These are phyloP conservation scores for Nasturtium officinale DNA, from an alignment of 345 rosid genomes.

Conservation along the genomic window DNA sequence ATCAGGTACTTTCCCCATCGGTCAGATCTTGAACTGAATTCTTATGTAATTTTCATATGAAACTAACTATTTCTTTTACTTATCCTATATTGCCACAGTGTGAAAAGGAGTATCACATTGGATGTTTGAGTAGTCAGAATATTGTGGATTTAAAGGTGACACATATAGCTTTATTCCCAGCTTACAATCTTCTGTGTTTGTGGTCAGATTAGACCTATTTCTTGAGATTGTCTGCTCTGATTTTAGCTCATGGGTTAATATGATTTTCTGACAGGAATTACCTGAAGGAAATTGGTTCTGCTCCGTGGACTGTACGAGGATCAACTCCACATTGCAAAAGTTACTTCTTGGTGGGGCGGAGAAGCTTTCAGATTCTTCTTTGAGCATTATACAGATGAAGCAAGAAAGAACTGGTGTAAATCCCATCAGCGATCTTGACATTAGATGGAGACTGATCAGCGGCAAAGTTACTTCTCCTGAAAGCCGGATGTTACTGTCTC, in stretches of 20 bases:
- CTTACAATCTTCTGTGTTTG: slow-evolving; percentile 10
- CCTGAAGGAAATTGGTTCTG: slow-evolving; percentile 97
- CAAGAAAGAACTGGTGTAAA: slow-evolving; percentile 50
- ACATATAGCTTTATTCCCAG: slow-evolving; percentile 20
- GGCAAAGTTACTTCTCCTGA: slow-evolving; percentile 68
- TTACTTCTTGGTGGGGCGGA: slow-evolving; percentile 69
- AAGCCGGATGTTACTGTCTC: slow-evolving; percentile 65
- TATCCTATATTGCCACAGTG: slow-evolving; percentile 55
- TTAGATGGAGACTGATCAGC: slow-evolving; percentile 90
- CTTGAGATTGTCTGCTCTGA: slow-evolving; percentile 9
- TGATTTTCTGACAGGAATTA: slow-evolving; percentile 63
- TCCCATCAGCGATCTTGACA: slow-evolving; percentile 47
- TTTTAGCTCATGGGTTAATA: slow-evolving; percentile 23
- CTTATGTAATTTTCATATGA: slow-evolving; percentile 16
- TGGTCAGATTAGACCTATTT: slow-evolving; percentile 11
- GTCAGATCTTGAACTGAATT: slow-evolving; percentile 5
- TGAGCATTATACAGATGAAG: slow-evolving; percentile 59
- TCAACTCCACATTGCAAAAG: slow-evolving; percentile 72
- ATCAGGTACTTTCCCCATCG: slow-evolving; percentile 66
- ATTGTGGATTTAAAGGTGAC: slow-evolving; percentile 83
- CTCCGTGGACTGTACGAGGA: slow-evolving; percentile 66
- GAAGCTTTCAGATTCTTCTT: slow-evolving; percentile 67
- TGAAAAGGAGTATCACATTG: slow-evolving; percentile 85
- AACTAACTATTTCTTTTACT: slow-evolving; percentile 22
- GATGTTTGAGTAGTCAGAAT: slow-evolving; percentile 83